Evolutionary conservation across 345 rosid genomes (phyloP).

Genomic region (Citrus glauca): DNA sequence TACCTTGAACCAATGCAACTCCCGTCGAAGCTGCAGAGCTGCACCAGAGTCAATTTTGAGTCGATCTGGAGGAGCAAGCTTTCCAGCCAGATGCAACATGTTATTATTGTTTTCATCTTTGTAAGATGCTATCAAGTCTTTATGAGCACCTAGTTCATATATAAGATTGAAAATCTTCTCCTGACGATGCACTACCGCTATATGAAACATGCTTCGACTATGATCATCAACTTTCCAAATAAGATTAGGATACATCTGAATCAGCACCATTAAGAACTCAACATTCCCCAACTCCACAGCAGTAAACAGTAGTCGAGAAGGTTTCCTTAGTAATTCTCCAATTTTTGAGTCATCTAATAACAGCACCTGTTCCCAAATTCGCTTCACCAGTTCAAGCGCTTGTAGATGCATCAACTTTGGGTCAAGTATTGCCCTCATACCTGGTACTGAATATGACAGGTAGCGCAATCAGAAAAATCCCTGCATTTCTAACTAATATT

Average conservation of each 20-base stretch:
- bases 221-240: conserved; percentile 32
- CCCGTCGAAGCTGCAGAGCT: conserved; percentile 41
- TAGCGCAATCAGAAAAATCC: neutral
- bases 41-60: conserved; percentile 37
- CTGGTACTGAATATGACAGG: conserved; percentile 31
- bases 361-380: conserved; percentile 27
- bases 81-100: conserved; percentile 36
- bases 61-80: conserved; percentile 21
- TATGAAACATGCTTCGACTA: conserved; percentile 29
- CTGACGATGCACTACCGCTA: conserved; percentile 33
- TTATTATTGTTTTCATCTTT: conserved; percentile 25
- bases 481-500: neutral
- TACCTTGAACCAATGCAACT: conserved; percentile 46
- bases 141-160: conserved; percentile 22
- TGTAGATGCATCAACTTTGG: conserved; percentile 22
- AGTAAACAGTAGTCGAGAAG: conserved; percentile 24
- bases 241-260: conserved; percentile 25
- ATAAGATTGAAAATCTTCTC: conserved; percentile 26
- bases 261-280: conserved; percentile 28
- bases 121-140: conserved; percentile 24
- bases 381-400: conserved; percentile 32
- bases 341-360: conserved; percentile 27
- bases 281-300: conserved; percentile 38
- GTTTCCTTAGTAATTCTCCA: conserved; percentile 21
- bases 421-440: conserved; percentile 10